Evolutionary conservation across 371 early-diverging fungal species (phyloP).

Genomic region (Mucor plumbeus): DNA sequence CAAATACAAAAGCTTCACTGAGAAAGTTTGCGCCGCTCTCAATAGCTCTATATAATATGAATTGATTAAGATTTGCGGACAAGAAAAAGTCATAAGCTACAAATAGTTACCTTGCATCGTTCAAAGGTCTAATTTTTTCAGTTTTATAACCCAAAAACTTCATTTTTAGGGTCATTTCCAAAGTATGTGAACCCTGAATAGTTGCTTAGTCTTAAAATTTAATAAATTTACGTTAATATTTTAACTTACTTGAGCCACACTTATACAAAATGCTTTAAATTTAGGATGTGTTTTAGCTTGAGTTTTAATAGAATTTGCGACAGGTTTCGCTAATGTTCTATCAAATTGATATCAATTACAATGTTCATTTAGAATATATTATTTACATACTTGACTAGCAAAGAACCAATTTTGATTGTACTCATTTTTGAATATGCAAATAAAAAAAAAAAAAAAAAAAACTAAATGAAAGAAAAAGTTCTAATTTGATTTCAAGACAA

Average conservation of each 20-base stretch:
- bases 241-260: conserved; percentile 73
- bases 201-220: background rate
- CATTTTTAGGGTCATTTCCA: conserved; percentile 87
- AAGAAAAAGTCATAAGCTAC: background rate
- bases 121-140: conserved; percentile 82
- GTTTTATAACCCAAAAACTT: conserved; percentile 79
- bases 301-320: conserved; percentile 81
- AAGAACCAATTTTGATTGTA: conserved; percentile 66
- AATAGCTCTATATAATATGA: conserved; percentile 63
- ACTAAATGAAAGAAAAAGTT: background rate
- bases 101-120: conserved; percentile 67
- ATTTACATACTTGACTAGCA: conserved; percentile 55
- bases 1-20: conserved; percentile 85
- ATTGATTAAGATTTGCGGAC: background rate
- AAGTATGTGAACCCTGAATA: conserved; percentile 59
- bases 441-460: background rate
- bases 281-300: conserved; percentile 72
- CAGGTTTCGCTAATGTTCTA: conserved; percentile 83
- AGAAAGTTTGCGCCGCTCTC: conserved; percentile 90
- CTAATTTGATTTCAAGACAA: background rate
- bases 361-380: background rate
- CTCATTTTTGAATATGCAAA: conserved; percentile 43
- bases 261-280: conserved; percentile 81
- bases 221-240: background rate
- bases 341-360: background rate